Conservation (phyloP, 1,139 yeast species). For the Geotrichum macrosporum region DNA sequence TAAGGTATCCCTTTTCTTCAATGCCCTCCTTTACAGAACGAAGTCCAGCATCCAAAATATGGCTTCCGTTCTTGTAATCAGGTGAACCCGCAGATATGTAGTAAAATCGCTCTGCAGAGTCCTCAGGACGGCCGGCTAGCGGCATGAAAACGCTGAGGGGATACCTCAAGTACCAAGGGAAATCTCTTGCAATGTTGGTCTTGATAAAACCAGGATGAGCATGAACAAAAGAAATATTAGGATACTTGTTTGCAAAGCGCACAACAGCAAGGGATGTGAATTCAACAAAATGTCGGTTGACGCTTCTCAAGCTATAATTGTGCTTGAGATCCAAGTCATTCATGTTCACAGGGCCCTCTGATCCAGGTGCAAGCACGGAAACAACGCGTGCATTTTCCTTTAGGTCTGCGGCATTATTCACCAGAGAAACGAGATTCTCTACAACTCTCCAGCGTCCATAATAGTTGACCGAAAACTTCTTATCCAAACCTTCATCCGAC, state of each 20-base stretch:
- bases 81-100: slow-evolving; percentile 26
- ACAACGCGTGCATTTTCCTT: slow-evolving; percentile 33
- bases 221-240: slow-evolving; percentile 32
- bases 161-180: slow-evolving; percentile 27
- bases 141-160: slow-evolving; percentile 11
- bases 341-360: slow-evolving; percentile 24
- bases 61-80: slow-evolving; percentile 28
- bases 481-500: slow-evolving; percentile 34
- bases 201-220: slow-evolving; percentile 34
- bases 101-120: slow-evolving; percentile 28
- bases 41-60: slow-evolving; percentile 24
- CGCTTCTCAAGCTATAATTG: slow-evolving; percentile 20
- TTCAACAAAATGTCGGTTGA: slow-evolving; percentile 6
- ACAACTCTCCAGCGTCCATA: slow-evolving; percentile 34
- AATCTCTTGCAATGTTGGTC: slow-evolving; percentile 26
- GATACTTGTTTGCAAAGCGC: slow-evolving; percentile 30
- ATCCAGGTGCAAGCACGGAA: slow-evolving; percentile 32
- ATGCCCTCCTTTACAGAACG: slow-evolving; percentile 21
- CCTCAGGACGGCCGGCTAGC: slow-evolving; percentile 23
- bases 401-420: slow-evolving; percentile 27
- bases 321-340: slow-evolving; percentile 31
- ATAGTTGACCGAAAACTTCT: slow-evolving; percentile 31
- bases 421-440: slow-evolving; percentile 28
- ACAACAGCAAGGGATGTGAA: slow-evolving; percentile 29
- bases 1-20: slow-evolving; percentile 21